Evolutionary conservation across 2,329 filamentous ascomycete genomes (phyloP), one percentile per base, ranked within the genome.

Genomic region (Aspergillus sp.): DNA sequence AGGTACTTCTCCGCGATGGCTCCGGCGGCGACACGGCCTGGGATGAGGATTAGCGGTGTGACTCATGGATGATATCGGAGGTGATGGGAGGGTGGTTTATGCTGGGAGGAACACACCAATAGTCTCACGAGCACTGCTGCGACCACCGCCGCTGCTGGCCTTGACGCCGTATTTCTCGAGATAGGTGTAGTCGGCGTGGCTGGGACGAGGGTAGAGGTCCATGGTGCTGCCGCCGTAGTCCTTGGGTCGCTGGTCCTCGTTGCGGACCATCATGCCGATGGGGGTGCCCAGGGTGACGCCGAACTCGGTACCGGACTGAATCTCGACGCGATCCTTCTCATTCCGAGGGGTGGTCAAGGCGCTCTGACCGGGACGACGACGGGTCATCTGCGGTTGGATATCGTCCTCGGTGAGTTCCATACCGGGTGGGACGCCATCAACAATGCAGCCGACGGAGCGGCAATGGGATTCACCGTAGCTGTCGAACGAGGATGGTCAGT

Each of bases 121-220:
- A 10, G 93, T 97, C 80, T 97, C 93, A 59, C 93, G 81, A n/a
- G 94, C 94, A 70, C 87, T 92, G 70, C 88, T 92, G 57, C 94
- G 83, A 49, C 94, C 93, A 62, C 94, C 93, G 53, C 94, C 93
- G 56, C 86, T 91, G 70, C 85, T 89, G 35, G 94, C 91, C 79
- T 95, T 95, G 62, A 95, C 86, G 52, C 93, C 93, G 72, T 99
- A 99, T 77, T 97, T 97, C 73, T 96, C 89, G 55, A 96, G 81
- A 76, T 97, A 97, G 55, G 94, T 97, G 84, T 88, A 96, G 75
- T 97, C 93, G 54, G 94, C 93, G 75, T 97, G 94, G 69, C 86
- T 90, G 33, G 93, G 94, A 47, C 94, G 83, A 4, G 94, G 94
- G 80, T 88, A 97, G 57, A 85, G 76, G 73, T 97, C 90, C 84